Evolutionary conservation across 75 land plant species (phyloP), one percentile per base, ranked within the genome.

Genomic region (Pseudotsuga menziesii): DNA sequence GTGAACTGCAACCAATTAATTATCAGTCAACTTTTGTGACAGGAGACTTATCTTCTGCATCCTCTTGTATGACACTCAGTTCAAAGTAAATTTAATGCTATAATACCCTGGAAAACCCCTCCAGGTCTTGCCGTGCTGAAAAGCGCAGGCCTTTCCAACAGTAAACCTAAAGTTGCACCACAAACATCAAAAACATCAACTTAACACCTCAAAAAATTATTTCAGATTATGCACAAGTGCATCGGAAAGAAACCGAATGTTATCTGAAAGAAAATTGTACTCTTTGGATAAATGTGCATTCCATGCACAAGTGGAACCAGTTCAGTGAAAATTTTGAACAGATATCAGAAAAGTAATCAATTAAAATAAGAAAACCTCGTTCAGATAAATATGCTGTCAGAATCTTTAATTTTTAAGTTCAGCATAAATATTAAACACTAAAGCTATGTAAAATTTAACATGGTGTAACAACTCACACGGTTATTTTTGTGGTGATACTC

Each of bases 81-180:
- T 19, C 35, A 69, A 69, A 27, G 27, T 22, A 29, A 74, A 9
- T 4, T 4, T 75, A 75, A 69, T 27, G 35, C 32, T 69, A 48
- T 29, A 80, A 70, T 87, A 89, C 98, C 77, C 93, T 81, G 22
- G 95, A 92, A 82, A 97, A 94, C 36, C 92, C 98, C 63, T 97
- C 99, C 78, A 97, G 88, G 62, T 97, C 99, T 84, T 97, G 99
- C 29, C 95, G 82, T 75, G 99, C 99, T 54, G 99, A 87, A 78
- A 92, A 97, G 11, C 99, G 75, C 5, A 97, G 87, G 29, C 99
- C 99, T 83, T 97, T 97, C 99, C 99, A 97, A 77, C 99, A 97
- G 58, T 97, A 97, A 19, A 97, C 99, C 98, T 95, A 85, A 80
- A 83, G 11, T 67, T 32, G 13, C 4, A 29, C 61, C 58, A 41